Base-by-base conservation (phyloP, 208 protist species). In the Borovskyia barvae region DNA sequence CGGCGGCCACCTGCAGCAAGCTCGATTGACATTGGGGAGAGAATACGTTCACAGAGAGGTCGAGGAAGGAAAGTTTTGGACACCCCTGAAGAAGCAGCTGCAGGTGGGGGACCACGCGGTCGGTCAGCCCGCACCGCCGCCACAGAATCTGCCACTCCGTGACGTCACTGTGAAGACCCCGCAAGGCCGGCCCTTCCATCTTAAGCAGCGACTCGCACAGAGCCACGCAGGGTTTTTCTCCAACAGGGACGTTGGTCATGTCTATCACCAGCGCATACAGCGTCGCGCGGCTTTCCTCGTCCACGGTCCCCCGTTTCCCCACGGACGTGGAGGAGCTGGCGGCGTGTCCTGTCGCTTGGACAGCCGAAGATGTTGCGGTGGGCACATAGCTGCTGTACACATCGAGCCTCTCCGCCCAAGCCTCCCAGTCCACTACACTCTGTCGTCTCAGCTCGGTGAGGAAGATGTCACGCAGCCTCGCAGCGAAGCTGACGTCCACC, bases 141-240 rank as follows among this genome's bases (percentile, higher is more conserved):
- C 82, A 62, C 7, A 62, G 17, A 6, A 86, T 19, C 5, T 74
- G 76, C 75, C 75, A 82, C 43, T 73, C 66, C 11, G 26, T 30
- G 2, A 80, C 47, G 11, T 29, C 32, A 45, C 48, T 26, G 7
- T 35, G 14, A 4, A 22, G 36, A 22, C 26, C 15, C n/a, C 49
- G 66, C 20, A 28, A 37, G 35, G 46, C 48, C 0, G 50, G 37
- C 2, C 39, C 22, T 8, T 76, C 60, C 6, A 85, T 48, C 48
- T 85, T 87, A 24, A 89, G 32, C 20, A 92, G 66, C 14, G 74
- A 41, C 68, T 92, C 85, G 12, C 62, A 72, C 11, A 90, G 42
- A 5, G 85, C 85, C 8, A 93, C 70, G 7, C 52, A 46, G 12
- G 76, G 66, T 43, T 72, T 75, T 60, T 93, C 82, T 8, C 77